Evolutionary conservation across 2,329 filamentous ascomycete genomes (phyloP).

Genomic region (Pseudogymnoascus sp.): DNA sequence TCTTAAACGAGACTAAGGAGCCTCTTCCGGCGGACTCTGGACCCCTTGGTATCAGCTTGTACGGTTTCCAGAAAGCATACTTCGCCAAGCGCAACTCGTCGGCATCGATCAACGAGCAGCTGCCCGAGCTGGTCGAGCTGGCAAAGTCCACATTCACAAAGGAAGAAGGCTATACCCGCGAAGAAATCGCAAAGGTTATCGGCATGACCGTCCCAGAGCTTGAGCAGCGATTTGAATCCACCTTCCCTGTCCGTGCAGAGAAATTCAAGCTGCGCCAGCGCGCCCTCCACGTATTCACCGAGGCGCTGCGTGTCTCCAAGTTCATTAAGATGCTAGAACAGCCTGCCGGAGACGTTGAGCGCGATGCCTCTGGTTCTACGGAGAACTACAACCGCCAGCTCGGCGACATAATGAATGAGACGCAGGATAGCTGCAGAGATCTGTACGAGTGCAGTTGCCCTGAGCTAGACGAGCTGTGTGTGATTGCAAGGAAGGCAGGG

Average conservation of each 20-base stretch:
- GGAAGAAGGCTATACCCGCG: slow-evolving; percentile 78
- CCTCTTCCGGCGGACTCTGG: slow-evolving; percentile 67
- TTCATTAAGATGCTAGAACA: slow-evolving; percentile 73
- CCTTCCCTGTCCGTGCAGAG: slow-evolving; percentile 82
- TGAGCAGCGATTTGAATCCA: slow-evolving; percentile 70
- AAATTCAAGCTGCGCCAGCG: slow-evolving; percentile 82
- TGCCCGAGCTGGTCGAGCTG: slow-evolving; percentile 63
- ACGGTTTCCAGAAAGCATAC: slow-evolving; percentile 78
- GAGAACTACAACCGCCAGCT: slow-evolving; percentile 56
- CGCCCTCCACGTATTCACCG: slow-evolving; percentile 81
- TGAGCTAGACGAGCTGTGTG: slow-evolving; percentile 84
- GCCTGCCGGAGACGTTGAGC: slow-evolving; percentile 28
- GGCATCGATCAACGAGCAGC: slow-evolving; percentile 50
- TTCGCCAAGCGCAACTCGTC: slow-evolving; percentile 39
- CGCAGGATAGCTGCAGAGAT: slow-evolving; percentile 78
- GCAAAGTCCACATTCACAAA: slow-evolving; percentile 64
- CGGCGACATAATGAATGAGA: slow-evolving; percentile 79
- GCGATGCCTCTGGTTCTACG: slow-evolving; percentile 43
- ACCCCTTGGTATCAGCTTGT: slow-evolving; percentile 74
- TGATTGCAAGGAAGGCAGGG: slow-evolving; percentile 68
- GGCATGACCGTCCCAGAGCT: slow-evolving; percentile 62
- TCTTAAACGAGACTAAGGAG: slow-evolving; percentile 47
- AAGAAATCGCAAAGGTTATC: slow-evolving; percentile 70
- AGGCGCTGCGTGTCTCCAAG: slow-evolving; percentile 75
- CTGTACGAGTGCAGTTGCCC: slow-evolving; percentile 87